Base-by-base conservation (phyloP, 331 rosid species). In the Cydonia oblonga region DNA sequence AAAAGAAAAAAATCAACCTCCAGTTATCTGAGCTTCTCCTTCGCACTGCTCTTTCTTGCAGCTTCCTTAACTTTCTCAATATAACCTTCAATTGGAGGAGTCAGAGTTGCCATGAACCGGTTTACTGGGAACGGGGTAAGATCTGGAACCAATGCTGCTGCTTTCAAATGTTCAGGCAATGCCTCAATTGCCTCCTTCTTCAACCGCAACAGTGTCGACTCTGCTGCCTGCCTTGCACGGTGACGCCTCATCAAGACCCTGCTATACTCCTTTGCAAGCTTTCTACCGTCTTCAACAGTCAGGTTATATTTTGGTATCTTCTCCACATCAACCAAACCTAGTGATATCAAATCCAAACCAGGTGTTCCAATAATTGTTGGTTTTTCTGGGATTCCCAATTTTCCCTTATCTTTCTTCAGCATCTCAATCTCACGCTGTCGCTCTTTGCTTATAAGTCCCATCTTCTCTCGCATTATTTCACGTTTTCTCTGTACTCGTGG, bases 111-210 rank as follows among this genome's bases (percentile, higher is more conserved):
- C 92, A 88, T 86, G 82, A 91, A 86, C 4, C 92, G 82, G 51
- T 91, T 84, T 1, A n/a, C 79, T 0, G 98, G 98, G 69, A 89
- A 88, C 1, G 91, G 92, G 0, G 92, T 18, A 69, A 86, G 71
- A 79, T 93, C 98, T 3, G 97, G 96, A 0, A 91, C 87, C 92
- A 87, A 62, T 5, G 97, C 97, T 72, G 96, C 91, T 7, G 87
- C 87, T 69, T 74, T 87, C 80, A 93, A 81, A 68, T 80, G 70
- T 13, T 82, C 87, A 26, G 98, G 98, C 84, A 93, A 77, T 14
- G 97, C 98, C 69, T 93, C 96, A 77, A 91, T 89, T 0, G 98
- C 98, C 54, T 89, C 97, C 11, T 85, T 93, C 80, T 89, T 89
- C 87, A 88, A 23, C 77, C 78, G 75, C 82, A 86, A 80, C 60